Conservation (phyloP, 2,329 filamentous ascomycete species). For the Aurifilum marmelostoma region DNA sequence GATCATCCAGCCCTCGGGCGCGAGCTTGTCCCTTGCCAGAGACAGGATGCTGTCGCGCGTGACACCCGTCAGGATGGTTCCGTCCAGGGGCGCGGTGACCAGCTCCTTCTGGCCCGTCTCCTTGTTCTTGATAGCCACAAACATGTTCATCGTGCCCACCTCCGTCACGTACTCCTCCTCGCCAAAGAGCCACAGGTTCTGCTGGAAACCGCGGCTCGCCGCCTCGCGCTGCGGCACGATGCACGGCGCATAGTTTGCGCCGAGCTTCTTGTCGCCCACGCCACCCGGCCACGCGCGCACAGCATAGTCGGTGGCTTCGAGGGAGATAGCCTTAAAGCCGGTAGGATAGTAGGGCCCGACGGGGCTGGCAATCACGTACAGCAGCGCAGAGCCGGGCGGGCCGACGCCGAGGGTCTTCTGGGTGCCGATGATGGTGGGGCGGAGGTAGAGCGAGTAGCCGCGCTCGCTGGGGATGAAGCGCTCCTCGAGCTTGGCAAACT, state of each 20-base stretch:
- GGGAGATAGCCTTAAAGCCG: conserved; percentile 93
- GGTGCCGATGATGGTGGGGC: conserved; percentile 96
- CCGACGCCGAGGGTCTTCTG: conserved; percentile 92
- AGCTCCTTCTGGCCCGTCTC: conserved; percentile 89
- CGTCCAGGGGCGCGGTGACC: conserved; percentile 92
- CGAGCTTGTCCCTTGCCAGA: conserved; percentile 82
- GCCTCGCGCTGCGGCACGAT: conserved; percentile 95
- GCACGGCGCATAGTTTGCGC: conserved; percentile 98
- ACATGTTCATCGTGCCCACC: conserved; percentile 99
- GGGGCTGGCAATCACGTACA: conserved; percentile 94
- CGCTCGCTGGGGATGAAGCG: conserved; percentile 85
- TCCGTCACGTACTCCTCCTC: conserved; percentile 96
- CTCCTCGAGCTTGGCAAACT: conserved; percentile 79
- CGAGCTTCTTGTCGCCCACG: conserved; percentile 97
- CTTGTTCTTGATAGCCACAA: conserved; percentile 82
- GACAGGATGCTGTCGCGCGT: conserved; percentile 89
- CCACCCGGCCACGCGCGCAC: conserved; percentile 97
- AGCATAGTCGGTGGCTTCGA: conserved; percentile 95
- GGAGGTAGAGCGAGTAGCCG: conserved; percentile 93
- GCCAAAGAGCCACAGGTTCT: conserved; percentile 97
- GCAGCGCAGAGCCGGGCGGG: conserved; percentile 85
- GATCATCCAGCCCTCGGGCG: conserved; percentile 84
- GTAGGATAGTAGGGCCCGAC: conserved; percentile 98
- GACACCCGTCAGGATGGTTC: conserved; percentile 94
- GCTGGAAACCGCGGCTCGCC: conserved; percentile 89